Percentiles rank a stretch among this genome's conserved stretches.
phyloP scores from a whole-genome alignment of 1,284 basidiomycete genomes.

The Naganishia liquefaciens region DNA sequence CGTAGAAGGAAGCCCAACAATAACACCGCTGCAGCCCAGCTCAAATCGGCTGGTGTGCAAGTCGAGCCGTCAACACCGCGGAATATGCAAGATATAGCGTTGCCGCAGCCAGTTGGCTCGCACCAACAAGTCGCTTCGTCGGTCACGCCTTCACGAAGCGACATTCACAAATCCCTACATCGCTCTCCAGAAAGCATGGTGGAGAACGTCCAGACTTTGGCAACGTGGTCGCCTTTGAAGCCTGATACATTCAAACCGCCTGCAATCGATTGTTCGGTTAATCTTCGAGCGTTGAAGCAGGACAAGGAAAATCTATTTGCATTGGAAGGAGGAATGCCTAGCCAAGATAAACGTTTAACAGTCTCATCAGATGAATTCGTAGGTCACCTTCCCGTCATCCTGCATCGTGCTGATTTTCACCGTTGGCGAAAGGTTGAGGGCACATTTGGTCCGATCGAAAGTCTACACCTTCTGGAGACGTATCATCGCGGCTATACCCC shows the following conservation, averaged over 20 bases:
- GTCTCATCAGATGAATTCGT: constrained; percentile 11
- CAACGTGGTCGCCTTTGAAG: constrained; percentile 30
- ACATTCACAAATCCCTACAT: background rate
- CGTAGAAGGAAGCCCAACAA: background rate
- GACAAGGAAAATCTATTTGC: constrained; percentile 14
- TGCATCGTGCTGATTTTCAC: too few species aligned
- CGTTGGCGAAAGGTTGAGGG: constrained; percentile 6
- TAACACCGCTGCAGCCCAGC: background rate
- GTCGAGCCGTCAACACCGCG: too few species aligned
- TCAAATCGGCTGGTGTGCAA: too few species aligned
- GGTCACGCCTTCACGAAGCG: too few species aligned
- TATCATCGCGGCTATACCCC: constrained; percentile 26
- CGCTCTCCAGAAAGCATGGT: constrained; percentile 23
- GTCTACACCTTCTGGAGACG: constrained; percentile 14
- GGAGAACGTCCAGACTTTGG: constrained; percentile 32
- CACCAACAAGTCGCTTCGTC: background rate
- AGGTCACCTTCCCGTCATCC: background rate
- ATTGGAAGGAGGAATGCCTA: background rate
- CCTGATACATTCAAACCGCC: background rate
- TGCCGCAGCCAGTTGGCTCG: background rate
- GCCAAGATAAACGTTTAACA: background rate
- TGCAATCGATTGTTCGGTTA: background rate
- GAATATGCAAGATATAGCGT: too few species aligned
- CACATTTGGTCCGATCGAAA: constrained; percentile 14
- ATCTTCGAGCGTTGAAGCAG: background rate